A percentile compares a stretch with the other conserved stretches of the same genome.
Evolutionary conservation across 2,329 filamentous ascomycete genomes (phyloP).

Genomic region (Sclerotinia glacialis): DNA sequence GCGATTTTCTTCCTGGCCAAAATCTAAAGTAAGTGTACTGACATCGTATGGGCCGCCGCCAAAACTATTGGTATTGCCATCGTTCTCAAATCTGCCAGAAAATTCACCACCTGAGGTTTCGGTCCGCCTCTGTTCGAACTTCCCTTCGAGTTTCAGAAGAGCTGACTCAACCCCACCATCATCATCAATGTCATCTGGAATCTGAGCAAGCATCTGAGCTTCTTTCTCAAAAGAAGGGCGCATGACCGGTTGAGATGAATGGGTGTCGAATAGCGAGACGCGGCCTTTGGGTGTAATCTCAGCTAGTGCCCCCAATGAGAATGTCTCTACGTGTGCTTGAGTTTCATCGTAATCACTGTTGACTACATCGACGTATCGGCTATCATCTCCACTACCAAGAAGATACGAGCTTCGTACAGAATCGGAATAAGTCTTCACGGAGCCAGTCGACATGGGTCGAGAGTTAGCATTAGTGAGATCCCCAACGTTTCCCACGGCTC

Average conservation of each 20-base stretch:
- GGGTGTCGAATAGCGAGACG: constrained; percentile 58
- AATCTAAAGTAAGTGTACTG: constrained; percentile 27
- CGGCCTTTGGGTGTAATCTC: constrained; percentile 48
- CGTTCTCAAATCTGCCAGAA: constrained; percentile 18
- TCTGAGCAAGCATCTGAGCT: constrained; percentile 79
- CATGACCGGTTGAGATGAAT: constrained; percentile 61
- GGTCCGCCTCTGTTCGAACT: constrained; percentile 57
- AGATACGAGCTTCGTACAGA: constrained; percentile 59
- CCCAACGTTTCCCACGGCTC: constrained; percentile 63
- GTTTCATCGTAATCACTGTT: constrained; percentile 42
- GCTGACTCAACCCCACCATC: constrained; percentile 93
- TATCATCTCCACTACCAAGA: constrained; percentile 42
- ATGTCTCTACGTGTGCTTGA: constrained; percentile 46
- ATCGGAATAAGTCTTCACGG: constrained; percentile 58
- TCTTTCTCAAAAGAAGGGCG: constrained; percentile 82
- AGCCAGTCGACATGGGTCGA: constrained; percentile 57
- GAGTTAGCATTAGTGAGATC: constrained; percentile 52
- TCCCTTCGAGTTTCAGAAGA: constrained; percentile 86
- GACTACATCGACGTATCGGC: constrained; percentile 47
- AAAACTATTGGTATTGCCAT: constrained; percentile 33
- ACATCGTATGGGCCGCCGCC: constrained; percentile 31
- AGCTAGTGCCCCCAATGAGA: constrained; percentile 59
- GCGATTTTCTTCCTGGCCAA: constrained; percentile 43
- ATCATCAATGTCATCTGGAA: constrained; percentile 75
- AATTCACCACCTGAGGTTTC: constrained; percentile 29